Evolutionary conservation across 129 eudicot genomes (phyloP).

Genomic region (Heracleum sosnowskyi): DNA sequence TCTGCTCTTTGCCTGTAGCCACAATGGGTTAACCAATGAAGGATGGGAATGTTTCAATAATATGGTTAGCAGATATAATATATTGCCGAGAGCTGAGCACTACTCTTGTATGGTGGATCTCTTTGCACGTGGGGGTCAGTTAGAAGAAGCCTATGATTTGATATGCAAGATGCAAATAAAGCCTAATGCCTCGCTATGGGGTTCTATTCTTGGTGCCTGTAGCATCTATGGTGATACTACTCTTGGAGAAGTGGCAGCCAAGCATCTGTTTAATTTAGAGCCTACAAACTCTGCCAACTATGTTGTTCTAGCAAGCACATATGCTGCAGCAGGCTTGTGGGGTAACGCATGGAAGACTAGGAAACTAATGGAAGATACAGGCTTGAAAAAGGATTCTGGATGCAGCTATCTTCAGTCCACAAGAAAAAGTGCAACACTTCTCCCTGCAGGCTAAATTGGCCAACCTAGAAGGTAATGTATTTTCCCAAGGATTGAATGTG

Average conservation of each 20-base stretch:
- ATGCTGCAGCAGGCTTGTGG: slow-evolving; percentile 72
- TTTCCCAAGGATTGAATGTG: not conserved
- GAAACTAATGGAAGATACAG: slow-evolving; percentile 33
- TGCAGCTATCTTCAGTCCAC: slow-evolving; percentile 30
- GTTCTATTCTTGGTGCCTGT: slow-evolving; percentile 73
- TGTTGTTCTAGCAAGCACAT: slow-evolving; percentile 52
- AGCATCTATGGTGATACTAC: slow-evolving; percentile 38
- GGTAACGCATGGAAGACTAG: slow-evolving; percentile 36
- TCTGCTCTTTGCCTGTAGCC: slow-evolving; percentile 67
- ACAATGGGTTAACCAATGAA: slow-evolving; percentile 46
- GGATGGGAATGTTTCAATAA: slow-evolving; percentile 39
- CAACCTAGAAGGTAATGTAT: not conserved
- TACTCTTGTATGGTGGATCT: slow-evolving; percentile 73
- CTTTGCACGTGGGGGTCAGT: slow-evolving; percentile 55
- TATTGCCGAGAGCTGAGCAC: slow-evolving; percentile 53
- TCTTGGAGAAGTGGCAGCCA: slow-evolving; percentile 51
- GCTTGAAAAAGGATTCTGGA: slow-evolving; percentile 39
- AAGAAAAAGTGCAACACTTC: slow-evolving; percentile 17
- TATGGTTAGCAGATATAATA: slow-evolving; percentile 44
- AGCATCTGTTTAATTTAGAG: slow-evolving; percentile 29
- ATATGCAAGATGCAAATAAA: slow-evolving; percentile 31
- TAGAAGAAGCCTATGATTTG: slow-evolving; percentile 51
- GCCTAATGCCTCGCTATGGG: slow-evolving; percentile 51
- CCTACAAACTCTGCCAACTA: slow-evolving; percentile 42
- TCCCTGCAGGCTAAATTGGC: not conserved